Base-by-base conservation (phyloP, 1,284 basidiomycete genomes). In the Ceratobasidium sp. region DNA sequence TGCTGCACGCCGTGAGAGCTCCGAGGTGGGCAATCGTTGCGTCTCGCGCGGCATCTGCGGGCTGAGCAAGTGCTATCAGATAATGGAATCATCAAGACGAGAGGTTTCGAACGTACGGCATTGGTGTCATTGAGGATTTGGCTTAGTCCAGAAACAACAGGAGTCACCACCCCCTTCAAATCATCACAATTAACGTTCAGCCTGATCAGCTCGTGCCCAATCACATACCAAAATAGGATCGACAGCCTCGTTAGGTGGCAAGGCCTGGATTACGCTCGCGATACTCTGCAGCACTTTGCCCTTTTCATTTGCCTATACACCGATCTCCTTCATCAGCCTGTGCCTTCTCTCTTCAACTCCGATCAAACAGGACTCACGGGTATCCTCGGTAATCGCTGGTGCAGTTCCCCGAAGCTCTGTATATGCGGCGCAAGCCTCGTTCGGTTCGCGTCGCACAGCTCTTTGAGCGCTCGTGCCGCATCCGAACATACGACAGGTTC, bases 211-310 rank as follows among this genome's bases (percentile, higher is more conserved):
- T 3, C 6, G 10, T 23, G n/a, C 3, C 21, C 36, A 30, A 46
- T n/a, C 36, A 46, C 82, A 72, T 60, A 91, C 91, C 80, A 92
- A 88, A n/a, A 95, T 84, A 0, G 93, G 91, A 0, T 88, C 85
- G 30, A 96, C 89, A 67, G 88, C 92, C 62, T 94, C 89, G 23
- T 83, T 81, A 0, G 92, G 89, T 0, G 91, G 88, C 61, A 97
- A 79, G 0, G 94, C 94, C 77, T 96, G 92, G 53, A 96, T 92
- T 1, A 97, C 93, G 74, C 92, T 95, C 1, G 93, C 89, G 72
- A 97, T 95, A 0, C 90, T 93, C 79, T 96, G 92, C 61, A 96
- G 83, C 0, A 96, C 92, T 80, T 95, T 96, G 75, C 89, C 87
- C 80, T 92, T 93, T 81, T 96, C 94, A 28, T 91, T 90, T 74